Conservation (phyloP, 139 green algal species). For the Tetraselmis chui region DNA sequence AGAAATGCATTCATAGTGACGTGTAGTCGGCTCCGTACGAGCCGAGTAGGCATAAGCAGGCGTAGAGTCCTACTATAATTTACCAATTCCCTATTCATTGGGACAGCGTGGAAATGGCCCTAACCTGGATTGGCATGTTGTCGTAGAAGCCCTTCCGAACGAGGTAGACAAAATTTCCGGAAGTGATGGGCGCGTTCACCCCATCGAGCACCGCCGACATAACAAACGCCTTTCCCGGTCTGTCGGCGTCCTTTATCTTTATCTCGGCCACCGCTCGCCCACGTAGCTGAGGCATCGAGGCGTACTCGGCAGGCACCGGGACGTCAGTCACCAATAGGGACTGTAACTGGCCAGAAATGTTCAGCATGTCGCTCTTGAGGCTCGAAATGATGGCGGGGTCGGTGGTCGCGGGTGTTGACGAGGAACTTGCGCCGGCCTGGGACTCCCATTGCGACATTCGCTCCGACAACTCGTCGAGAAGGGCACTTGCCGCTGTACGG, state of each 20-base stretch:
- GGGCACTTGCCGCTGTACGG: neutral
- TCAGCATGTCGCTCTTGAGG: neutral
- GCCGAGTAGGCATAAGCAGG: too few relatives aligned
- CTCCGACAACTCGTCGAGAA: neutral
- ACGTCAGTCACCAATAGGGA: neutral
- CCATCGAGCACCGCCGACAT: slow-evolving; percentile 68
- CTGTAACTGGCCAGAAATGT: neutral
- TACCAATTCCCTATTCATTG: too few relatives aligned
- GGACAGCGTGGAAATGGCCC: too few relatives aligned
- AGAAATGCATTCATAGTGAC: neutral
- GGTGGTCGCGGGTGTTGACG: too few relatives aligned
- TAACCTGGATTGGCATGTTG: slow-evolving; percentile 80
- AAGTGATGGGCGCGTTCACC: slow-evolving; percentile 91
- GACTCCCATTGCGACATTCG: neutral
- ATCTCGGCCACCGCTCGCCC: slow-evolving; percentile 90
- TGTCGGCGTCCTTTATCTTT: slow-evolving; percentile 60
- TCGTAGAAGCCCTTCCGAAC: slow-evolving; percentile 87
- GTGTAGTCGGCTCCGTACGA: neutral
- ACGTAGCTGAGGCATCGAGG: slow-evolving; percentile 23
- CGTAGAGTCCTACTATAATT: too few relatives aligned
- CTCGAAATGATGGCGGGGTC: neutral
- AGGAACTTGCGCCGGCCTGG: neutral
- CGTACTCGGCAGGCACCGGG: neutral
- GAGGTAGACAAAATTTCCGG: slow-evolving; percentile 93
- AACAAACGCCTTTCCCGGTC: neutral